Evolutionary conservation across 1,284 basidiomycete species (phyloP).

Genomic region (Wolfiporia cocos): DNA sequence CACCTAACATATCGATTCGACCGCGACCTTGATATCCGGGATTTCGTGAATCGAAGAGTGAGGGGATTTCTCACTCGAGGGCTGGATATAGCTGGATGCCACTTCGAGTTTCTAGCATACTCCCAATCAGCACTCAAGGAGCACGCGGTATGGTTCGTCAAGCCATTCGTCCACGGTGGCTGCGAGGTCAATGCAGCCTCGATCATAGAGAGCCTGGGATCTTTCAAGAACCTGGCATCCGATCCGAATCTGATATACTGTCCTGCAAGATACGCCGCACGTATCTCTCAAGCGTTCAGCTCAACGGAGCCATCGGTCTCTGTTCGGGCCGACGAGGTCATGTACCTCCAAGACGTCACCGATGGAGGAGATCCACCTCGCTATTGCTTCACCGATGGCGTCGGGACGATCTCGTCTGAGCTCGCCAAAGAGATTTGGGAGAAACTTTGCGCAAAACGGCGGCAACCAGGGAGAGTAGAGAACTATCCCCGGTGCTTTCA

Average conservation of each 20-base stretch:
- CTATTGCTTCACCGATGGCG: slow-evolving; percentile 65
- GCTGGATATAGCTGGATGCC: slow-evolving; percentile 54
- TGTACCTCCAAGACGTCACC: slow-evolving; percentile 38
- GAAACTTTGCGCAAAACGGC: slow-evolving; percentile 34
- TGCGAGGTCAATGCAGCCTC: too few species aligned
- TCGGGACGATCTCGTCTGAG: slow-evolving; percentile 61
- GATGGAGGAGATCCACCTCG: slow-evolving; percentile 21
- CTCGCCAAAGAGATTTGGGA: slow-evolving; percentile 52
- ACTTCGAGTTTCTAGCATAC: slow-evolving; percentile 72
- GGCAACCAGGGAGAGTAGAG: slow-evolving; percentile 24
- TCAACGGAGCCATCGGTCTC: slow-evolving; percentile 64
- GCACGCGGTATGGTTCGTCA: slow-evolving; percentile 70
- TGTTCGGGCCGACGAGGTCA: slow-evolving; percentile 49
- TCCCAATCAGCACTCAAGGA: slow-evolving; percentile 61
- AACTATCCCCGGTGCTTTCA: slow-evolving; percentile 47
- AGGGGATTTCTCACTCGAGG: slow-evolving; percentile 53
- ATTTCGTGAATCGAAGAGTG: slow-evolving; percentile 50
- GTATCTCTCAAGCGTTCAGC: slow-evolving; percentile 76
- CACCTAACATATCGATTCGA: slow-evolving; percentile 57
- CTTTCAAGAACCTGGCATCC: background rate
- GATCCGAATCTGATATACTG: slow-evolving; percentile 46
- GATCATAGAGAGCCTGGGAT: slow-evolving; percentile 20
- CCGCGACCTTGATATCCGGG: slow-evolving; percentile 30
- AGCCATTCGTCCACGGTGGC: slow-evolving; percentile 39
- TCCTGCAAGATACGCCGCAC: slow-evolving; percentile 73